Conservation (phyloP, 768 basidiomycete genomes). For the Dendrothele bispora region DNA sequence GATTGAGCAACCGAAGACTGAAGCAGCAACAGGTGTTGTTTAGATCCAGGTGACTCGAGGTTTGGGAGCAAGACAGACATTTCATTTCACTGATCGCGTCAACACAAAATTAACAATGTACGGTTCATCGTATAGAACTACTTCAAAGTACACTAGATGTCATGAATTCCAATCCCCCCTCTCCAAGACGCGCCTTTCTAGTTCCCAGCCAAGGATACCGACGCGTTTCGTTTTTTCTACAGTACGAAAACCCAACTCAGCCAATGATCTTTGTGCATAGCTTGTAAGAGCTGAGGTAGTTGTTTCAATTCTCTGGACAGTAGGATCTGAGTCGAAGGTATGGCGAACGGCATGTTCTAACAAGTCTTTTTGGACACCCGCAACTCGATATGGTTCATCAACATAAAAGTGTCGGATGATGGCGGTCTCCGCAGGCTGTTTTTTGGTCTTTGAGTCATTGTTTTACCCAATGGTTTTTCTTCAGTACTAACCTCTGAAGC, state of each 20-base stretch:
- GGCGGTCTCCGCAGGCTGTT: constrained; percentile 50
- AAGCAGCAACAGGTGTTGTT: constrained; percentile 49
- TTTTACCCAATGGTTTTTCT: constrained; percentile 20
- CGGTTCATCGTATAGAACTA: too few species aligned
- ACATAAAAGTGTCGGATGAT: constrained; percentile 75
- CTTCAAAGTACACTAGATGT: constrained; percentile 4
- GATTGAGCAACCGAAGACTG: constrained; percentile 64
- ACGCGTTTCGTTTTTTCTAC: constrained; percentile 42
- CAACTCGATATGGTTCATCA: constrained; percentile 58
- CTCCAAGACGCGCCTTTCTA: constrained; percentile 41
- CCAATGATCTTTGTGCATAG: constrained; percentile 48
- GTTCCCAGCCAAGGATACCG: constrained; percentile 62
- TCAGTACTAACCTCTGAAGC: constrained; percentile 32
- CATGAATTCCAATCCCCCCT: constrained; percentile 50
- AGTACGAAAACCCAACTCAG: constrained; percentile 47
- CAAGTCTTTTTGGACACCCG: constrained; percentile 64
- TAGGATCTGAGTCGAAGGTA: constrained; percentile 48
- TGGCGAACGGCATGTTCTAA: constrained; percentile 56
- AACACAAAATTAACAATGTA: constrained; percentile 5
- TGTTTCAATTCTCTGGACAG: constrained; percentile 46
- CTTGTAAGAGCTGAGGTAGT: constrained; percentile 49
- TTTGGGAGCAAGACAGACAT: constrained; percentile 15
- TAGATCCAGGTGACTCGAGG: constrained; percentile 13
- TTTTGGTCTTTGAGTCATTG: constrained; percentile 20
- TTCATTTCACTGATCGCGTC: constrained; percentile 13